A percentile compares a stretch with the other conserved stretches of the same genome.
Conservation (phyloP, 2,329 filamentous ascomycete species). For the Thielaviopsis euricoi region DNA sequence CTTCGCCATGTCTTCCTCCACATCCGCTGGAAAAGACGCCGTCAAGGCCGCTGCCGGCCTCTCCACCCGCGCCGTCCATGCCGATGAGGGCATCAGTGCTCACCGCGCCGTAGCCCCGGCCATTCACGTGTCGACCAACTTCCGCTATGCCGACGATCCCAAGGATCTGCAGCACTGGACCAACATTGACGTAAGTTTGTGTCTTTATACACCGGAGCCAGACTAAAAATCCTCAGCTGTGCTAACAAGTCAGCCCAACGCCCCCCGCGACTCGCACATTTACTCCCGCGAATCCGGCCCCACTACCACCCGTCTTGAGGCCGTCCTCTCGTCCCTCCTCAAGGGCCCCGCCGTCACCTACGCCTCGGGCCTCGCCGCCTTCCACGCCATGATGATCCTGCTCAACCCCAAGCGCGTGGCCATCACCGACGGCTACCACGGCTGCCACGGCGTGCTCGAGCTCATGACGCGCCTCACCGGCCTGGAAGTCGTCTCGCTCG, state of each 20-base stretch:
- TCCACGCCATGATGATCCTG: constrained; percentile 74
- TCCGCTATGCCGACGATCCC: constrained; percentile 61
- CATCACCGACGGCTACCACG: constrained; percentile 79
- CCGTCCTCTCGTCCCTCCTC: constrained; percentile 59
- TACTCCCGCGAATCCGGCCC: constrained; percentile 72
- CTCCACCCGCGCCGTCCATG: constrained; percentile 62
- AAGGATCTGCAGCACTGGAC: constrained; percentile 36
- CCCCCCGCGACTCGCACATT: constrained; percentile 47
- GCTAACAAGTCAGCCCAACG: constrained; percentile 24
- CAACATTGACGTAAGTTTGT: constrained; percentile 37
- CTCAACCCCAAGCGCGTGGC: constrained; percentile 70
- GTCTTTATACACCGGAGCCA: background rate
- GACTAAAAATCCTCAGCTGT: background rate
- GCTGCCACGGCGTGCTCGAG: constrained; percentile 70
- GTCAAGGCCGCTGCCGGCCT: constrained; percentile 22
- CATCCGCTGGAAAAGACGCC: background rate
- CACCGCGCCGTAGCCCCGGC: constrained; percentile 73
- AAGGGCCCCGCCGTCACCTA: constrained; percentile 60
- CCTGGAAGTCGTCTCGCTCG: constrained; percentile 54
- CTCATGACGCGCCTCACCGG: constrained; percentile 62
- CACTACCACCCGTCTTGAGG: constrained; percentile 71
- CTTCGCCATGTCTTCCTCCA: background rate
- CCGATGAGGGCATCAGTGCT: constrained; percentile 59
- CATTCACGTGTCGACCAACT: constrained; percentile 83
- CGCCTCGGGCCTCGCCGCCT: constrained; percentile 68